Evolutionary conservation across 176 grass and related monocot species (phyloP).

Genomic region (Bromus sterilis): DNA sequence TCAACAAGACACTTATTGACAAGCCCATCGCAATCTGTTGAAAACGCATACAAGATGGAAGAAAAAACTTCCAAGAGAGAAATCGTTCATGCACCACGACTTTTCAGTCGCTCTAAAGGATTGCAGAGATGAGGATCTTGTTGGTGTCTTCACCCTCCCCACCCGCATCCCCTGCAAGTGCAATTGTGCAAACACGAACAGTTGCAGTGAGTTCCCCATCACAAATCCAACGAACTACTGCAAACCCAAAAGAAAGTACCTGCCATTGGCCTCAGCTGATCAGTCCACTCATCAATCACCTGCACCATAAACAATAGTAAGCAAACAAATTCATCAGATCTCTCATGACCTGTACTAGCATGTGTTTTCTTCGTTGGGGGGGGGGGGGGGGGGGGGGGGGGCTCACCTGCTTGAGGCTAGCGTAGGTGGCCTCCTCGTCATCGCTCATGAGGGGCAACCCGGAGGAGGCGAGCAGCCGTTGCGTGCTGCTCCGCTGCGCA

Average conservation of each 20-base stretch:
- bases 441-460: conserved; percentile 53
- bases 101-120: conserved; percentile 27
- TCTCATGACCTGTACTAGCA: neutral
- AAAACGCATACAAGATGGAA: neutral
- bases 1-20: neutral
- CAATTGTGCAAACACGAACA: neutral
- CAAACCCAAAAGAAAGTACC: conserved; percentile 13
- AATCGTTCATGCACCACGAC: no score
- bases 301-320: neutral
- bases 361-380: neutral
- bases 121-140: conserved; percentile 62
- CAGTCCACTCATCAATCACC: conserved; percentile 70
- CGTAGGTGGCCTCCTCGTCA: conserved; percentile 36
- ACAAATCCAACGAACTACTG: neutral
- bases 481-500: conserved; percentile 37
- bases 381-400: neutral
- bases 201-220: neutral
- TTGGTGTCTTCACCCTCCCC: conserved; percentile 49
- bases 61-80: neutral
- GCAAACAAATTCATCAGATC: neutral
- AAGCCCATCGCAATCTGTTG: neutral
- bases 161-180: conserved; percentile 51
- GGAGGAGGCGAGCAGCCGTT: conserved; percentile 55
- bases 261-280: conserved; percentile 40
- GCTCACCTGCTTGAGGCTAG: conserved; percentile 52